These are phyloP conservation scores for Nicotiana obtusifolia DNA, from an alignment of 257 asterid species.

Conservation along the genomic window DNA sequence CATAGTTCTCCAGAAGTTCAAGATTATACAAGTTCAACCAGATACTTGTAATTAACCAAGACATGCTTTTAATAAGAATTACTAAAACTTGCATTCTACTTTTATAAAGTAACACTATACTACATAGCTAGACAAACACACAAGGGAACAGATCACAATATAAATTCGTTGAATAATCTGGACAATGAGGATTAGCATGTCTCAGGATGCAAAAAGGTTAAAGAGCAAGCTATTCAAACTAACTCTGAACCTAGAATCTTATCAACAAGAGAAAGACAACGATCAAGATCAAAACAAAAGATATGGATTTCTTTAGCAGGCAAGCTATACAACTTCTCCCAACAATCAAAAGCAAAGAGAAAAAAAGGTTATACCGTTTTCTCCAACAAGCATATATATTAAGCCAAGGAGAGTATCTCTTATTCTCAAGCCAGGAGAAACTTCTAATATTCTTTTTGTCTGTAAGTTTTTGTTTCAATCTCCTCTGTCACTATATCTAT, in stretches of 20 bases:
- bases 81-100: neutral
- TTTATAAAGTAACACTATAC: neutral
- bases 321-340: neutral
- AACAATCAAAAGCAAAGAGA: neutral
- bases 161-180: no score
- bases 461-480: neutral
- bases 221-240: no score
- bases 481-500: neutral
- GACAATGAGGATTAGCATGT: neutral
- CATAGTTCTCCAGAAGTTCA: neutral
- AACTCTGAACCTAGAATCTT: neutral
- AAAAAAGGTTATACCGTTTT: no score
- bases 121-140: neutral
- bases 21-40: neutral
- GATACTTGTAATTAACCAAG: neutral
- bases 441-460: no score
- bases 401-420: neutral
- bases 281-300: neutral
- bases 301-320: neutral
- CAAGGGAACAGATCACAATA: neutral
- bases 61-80: neutral
- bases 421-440: neutral
- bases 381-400: neutral
- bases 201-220: neutral
- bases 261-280: neutral